These are phyloP conservation scores for Fusarium mundagurra DNA, from an alignment of 2,329 filamentous ascomycete genomes.

Conservation along the genomic window DNA sequence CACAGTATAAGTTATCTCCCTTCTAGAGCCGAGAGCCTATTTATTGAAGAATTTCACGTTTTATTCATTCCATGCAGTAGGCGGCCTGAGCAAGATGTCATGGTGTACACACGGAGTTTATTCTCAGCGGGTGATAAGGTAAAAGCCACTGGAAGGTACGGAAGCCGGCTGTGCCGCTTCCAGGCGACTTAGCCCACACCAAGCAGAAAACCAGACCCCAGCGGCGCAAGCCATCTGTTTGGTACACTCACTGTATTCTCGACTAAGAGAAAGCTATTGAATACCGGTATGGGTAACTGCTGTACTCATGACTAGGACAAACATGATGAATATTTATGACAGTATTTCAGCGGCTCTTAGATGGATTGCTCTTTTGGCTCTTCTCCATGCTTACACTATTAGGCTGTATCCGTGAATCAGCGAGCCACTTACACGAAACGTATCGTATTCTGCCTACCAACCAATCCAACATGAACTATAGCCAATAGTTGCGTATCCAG, in stretches of 20 bases:
- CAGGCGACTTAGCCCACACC: neutral
- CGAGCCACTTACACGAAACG: conserved; percentile 1
- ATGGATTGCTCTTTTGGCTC: neutral
- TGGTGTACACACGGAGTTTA: neutral
- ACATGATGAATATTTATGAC: neutral
- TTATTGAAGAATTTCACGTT: neutral
- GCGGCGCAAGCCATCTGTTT: neutral
- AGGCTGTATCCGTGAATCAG: neutral
- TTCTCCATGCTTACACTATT: neutral
- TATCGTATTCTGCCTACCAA: neutral
- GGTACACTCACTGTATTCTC: conserved; percentile 18
- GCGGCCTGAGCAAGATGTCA: neutral
- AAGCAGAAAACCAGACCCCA: neutral
- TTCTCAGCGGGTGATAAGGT: neutral
- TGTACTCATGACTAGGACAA: neutral
- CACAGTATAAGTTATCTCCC: neutral
- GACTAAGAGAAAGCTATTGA: neutral
- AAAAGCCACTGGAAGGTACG: conserved; percentile 18
- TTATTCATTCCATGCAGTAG: neutral
- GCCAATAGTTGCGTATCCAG: neutral
- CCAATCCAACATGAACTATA: neutral
- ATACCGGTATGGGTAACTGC: neutral
- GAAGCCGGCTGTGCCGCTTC: conserved; percentile 30
- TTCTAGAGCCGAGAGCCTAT: neutral
- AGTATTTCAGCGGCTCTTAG: neutral